Percentiles rank a stretch among this genome's conserved stretches.
Evolutionary conservation across 495 filamentous ascomycete genomes (phyloP).

Genomic region (Neurospora sp.): DNA sequence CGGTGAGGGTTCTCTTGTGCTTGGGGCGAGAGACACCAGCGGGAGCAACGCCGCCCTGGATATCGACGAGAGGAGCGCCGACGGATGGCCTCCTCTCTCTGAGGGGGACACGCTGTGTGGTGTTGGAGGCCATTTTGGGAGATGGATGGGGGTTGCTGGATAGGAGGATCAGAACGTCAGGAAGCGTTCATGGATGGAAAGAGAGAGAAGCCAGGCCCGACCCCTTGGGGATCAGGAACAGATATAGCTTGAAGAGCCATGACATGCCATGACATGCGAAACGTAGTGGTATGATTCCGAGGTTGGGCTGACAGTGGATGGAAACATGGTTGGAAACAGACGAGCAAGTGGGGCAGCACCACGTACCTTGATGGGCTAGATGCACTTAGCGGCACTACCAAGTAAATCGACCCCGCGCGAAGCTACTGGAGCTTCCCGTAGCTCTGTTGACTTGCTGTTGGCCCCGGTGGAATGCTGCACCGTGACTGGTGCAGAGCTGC

Average conservation of each 20-base stretch:
- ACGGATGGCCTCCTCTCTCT: constrained; percentile 60
- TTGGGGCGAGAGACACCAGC: constrained; percentile 68
- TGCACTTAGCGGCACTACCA: background rate
- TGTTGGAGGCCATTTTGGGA: background rate
- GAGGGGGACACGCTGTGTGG: constrained; percentile 22
- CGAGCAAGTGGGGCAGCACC: background rate
- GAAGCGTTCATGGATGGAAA: background rate
- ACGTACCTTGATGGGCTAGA: background rate
- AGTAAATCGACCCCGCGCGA: background rate
- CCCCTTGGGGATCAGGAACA: background rate
- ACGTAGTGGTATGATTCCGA: background rate
- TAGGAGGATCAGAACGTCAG: background rate
- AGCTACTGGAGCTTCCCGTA: background rate
- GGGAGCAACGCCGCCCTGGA: constrained; percentile 70
- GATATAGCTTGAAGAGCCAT: background rate
- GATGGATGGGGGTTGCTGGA: background rate
- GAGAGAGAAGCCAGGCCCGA: background rate
- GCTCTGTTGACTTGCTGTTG: background rate
- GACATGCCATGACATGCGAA: background rate
- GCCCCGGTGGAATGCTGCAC: background rate
- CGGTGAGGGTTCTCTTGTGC: constrained; percentile 89
- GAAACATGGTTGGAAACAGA: background rate
- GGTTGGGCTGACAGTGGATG: background rate
- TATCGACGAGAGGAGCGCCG: constrained; percentile 69
- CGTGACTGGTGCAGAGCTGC: background rate